phyloP scores from a whole-genome alignment of 2,329 filamentous ascomycete genomes.

The Coniochaeta sp. region DNA sequence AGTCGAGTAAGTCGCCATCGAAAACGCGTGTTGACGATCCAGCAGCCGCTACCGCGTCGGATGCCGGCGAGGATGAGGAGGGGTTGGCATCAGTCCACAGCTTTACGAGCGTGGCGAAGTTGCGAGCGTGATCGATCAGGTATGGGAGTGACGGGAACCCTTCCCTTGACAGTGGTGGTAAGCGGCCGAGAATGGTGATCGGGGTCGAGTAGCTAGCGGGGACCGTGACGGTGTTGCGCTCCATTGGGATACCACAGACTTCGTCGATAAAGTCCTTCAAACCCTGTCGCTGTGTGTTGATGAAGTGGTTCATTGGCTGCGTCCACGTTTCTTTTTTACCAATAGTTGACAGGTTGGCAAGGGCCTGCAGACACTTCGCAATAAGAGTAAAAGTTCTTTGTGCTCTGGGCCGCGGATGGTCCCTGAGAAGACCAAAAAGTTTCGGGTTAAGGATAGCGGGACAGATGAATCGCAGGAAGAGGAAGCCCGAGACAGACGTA shows the following conservation, averaged over 20 bases:
- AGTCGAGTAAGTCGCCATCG: constrained; percentile 45
- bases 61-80: constrained; percentile 20
- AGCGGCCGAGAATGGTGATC: constrained; percentile 75
- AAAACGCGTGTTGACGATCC: constrained; percentile 15
- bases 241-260: constrained; percentile 74
- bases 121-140: constrained; percentile 80
- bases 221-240: constrained; percentile 50
- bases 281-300: constrained; percentile 64
- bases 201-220: constrained; percentile 89
- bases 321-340: constrained; percentile 97
- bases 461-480: constrained; percentile 92
- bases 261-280: constrained; percentile 85
- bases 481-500: constrained; percentile 88
- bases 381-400: constrained; percentile 87
- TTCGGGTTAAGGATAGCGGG: constrained; percentile 95
- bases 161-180: constrained; percentile 75
- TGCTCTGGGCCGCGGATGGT: constrained; percentile 74
- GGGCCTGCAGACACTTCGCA: constrained; percentile 82
- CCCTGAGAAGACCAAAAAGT: constrained; percentile 75
- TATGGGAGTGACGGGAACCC: constrained; percentile 92
- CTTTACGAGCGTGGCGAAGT: constrained; percentile 75
- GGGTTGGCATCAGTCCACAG: constrained; percentile 61
- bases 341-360: constrained; percentile 86
- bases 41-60: constrained; percentile 11
- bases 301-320: constrained; percentile 94